Conservation (phyloP, 495 filamentous ascomycete genomes). For the Penicillium steckii region DNA sequence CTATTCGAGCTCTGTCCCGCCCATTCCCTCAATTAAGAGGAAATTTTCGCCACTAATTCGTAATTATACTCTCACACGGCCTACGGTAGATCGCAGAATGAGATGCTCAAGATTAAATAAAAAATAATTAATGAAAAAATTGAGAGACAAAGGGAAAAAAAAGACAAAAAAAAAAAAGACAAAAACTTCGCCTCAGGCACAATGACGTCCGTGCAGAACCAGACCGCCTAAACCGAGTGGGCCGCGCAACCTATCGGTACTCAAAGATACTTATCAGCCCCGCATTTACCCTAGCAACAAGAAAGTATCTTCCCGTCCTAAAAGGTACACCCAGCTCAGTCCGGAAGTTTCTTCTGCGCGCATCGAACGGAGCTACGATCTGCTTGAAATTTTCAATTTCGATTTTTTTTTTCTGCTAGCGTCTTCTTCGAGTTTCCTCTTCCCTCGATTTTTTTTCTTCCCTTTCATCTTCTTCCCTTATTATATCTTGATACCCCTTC, state of each 20-base stretch:
- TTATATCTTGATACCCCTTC: constrained; percentile 4
- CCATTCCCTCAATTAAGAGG: too few relatives aligned
- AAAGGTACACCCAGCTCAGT: constrained; percentile 2
- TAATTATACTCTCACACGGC: too few relatives aligned
- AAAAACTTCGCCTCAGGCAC: constrained; percentile 15
- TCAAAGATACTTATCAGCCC: constrained; percentile 1
- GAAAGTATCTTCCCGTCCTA: background rate
- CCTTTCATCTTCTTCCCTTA: constrained; percentile 1
- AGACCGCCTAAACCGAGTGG: background rate
- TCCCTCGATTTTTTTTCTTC: constrained; percentile 13
- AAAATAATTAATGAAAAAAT: background rate
- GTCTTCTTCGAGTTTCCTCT: background rate
- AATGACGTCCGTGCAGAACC: background rate
- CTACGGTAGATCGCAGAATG: background rate
- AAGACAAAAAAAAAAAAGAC: background rate
- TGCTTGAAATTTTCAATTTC: constrained; percentile 6
- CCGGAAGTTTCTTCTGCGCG: constrained; percentile 8
- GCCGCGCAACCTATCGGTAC: background rate
- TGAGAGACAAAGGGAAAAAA: background rate
- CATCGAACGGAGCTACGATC: constrained; percentile 19
- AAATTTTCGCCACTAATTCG: too few relatives aligned
- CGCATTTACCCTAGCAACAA: background rate
- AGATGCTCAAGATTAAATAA: background rate
- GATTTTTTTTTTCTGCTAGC: constrained; percentile 14
- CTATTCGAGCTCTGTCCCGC: too few relatives aligned